These are phyloP conservation scores for Tolypocladium inflatum DNA, from an alignment of 2,329 filamentous ascomycete species.

Conservation along the genomic window DNA sequence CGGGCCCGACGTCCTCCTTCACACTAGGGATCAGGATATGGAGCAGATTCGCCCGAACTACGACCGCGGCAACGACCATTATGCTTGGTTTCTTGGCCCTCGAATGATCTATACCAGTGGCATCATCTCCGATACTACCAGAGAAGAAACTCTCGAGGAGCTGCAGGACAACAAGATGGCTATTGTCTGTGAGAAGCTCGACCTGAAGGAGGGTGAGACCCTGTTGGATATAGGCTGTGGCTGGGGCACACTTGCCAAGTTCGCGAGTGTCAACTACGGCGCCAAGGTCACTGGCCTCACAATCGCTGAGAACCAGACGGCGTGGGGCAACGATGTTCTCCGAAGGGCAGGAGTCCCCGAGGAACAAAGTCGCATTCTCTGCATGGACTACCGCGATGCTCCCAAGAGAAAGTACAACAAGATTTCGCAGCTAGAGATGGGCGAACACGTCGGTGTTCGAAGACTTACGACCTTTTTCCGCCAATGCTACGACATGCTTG, in stretches of 20 bases:
- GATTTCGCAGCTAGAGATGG: constrained; percentile 82
- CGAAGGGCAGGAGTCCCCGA: constrained; percentile 68
- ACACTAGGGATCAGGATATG: constrained; percentile 81
- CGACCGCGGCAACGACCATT: constrained; percentile 92
- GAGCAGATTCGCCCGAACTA: constrained; percentile 91
- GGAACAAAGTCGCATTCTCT: constrained; percentile 77
- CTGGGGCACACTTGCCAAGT: constrained; percentile 83
- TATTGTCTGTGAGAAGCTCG: constrained; percentile 89
- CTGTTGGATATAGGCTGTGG: constrained; percentile 91
- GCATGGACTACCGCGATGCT: constrained; percentile 86
- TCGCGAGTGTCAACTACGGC: constrained; percentile 81
- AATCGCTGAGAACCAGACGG: constrained; percentile 85
- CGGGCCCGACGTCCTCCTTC: constrained; percentile 78
- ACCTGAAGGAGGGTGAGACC: constrained; percentile 54
- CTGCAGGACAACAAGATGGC: constrained; percentile 89
- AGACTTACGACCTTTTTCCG: constrained; percentile 69
- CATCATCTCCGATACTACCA: constrained; percentile 52
- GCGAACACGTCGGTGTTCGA: constrained; percentile 78
- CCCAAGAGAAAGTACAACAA: constrained; percentile 79
- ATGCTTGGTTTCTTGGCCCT: constrained; percentile 90
- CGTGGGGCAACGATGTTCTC: constrained; percentile 84
- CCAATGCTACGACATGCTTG: constrained; percentile 86
- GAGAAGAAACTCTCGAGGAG: constrained; percentile 84
- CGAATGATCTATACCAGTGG: constrained; percentile 97
- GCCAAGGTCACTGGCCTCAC: constrained; percentile 78